phyloP scores from a whole-genome alignment of 306 rosid genomes.

The Cucurbita moschata region DNA sequence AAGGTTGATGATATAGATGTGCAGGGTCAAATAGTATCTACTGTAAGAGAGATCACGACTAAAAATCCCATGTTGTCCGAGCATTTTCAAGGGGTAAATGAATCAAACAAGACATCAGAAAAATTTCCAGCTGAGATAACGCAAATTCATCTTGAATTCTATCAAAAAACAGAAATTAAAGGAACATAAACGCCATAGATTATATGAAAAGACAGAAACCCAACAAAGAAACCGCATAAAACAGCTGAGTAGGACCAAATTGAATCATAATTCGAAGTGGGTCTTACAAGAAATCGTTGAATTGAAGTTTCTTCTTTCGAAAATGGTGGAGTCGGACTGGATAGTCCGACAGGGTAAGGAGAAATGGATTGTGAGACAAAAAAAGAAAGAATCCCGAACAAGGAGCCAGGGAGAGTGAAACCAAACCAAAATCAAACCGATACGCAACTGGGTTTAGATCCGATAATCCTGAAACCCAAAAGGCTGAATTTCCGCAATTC shows the following conservation, averaged over 20 bases:
- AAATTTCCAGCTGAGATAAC: neutral
- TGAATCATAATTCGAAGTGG: conserved; percentile 6
- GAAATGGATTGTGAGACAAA: neutral
- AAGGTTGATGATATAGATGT: neutral
- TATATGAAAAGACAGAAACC: neutral
- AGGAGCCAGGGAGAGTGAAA: neutral
- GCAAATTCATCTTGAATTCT: neutral
- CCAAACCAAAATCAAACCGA: neutral
- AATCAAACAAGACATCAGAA: neutral
- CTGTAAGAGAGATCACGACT: neutral
- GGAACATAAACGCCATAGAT: neutral
- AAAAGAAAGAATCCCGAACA: neutral
- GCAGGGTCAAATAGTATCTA: neutral
- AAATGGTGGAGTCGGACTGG: conserved; percentile 3
- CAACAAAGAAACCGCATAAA: neutral
- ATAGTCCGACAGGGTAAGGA: conserved; percentile 4
- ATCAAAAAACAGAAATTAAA: neutral
- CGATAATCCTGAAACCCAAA: neutral
- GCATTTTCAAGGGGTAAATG: neutral
- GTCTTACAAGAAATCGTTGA: conserved; percentile 1
- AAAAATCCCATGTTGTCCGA: neutral
- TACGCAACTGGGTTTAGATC: neutral
- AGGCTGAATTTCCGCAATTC: neutral
- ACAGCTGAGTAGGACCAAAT: neutral
- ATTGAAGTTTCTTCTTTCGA: neutral